Conservation (phyloP, 306 rosid species). For the Casuarina cunninghamiana region DNA sequence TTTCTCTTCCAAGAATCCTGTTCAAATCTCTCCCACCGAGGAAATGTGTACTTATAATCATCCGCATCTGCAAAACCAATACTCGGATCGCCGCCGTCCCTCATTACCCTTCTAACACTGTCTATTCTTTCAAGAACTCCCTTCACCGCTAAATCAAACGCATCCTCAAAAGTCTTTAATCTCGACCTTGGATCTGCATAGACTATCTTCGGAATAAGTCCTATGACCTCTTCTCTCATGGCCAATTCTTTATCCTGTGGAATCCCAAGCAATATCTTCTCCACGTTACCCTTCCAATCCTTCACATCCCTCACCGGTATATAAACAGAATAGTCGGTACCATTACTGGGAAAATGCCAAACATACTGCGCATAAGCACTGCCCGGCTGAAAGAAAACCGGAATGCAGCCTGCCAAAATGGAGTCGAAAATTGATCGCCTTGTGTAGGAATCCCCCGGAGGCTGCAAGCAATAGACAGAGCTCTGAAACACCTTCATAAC, state of each 20-base stretch:
- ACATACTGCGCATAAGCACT: conserved; percentile 77
- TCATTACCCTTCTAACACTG: conserved; percentile 48
- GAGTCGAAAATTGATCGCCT: conserved; percentile 87
- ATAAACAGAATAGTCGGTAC: conserved; percentile 63
- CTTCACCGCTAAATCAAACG: conserved; percentile 69
- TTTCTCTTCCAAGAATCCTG: neutral
- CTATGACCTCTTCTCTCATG: conserved; percentile 77
- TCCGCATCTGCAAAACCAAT: conserved; percentile 82
- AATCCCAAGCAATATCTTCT: conserved; percentile 50
- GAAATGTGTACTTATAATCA: conserved; percentile 78
- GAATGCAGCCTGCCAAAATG: conserved; percentile 79
- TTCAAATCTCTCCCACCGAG: conserved; percentile 18
- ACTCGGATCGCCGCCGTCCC: conserved; percentile 74
- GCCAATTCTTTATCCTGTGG: conserved; percentile 46
- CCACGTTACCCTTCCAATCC: conserved; percentile 53
- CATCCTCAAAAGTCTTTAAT: conserved; percentile 55
- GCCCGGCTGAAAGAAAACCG: conserved; percentile 91
- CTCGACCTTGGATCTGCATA: conserved; percentile 65
- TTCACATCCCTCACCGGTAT: conserved; percentile 65
- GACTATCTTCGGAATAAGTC: conserved; percentile 63
- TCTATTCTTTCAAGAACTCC: conserved; percentile 72
- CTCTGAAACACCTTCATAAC: conserved; percentile 59
- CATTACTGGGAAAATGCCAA: conserved; percentile 72
- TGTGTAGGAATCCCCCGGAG: conserved; percentile 85
- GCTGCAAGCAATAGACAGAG: conserved; percentile 78